phyloP scores from a whole-genome alignment of 192 early-diverging fungal genomes.

The Coemansia sp. region DNA sequence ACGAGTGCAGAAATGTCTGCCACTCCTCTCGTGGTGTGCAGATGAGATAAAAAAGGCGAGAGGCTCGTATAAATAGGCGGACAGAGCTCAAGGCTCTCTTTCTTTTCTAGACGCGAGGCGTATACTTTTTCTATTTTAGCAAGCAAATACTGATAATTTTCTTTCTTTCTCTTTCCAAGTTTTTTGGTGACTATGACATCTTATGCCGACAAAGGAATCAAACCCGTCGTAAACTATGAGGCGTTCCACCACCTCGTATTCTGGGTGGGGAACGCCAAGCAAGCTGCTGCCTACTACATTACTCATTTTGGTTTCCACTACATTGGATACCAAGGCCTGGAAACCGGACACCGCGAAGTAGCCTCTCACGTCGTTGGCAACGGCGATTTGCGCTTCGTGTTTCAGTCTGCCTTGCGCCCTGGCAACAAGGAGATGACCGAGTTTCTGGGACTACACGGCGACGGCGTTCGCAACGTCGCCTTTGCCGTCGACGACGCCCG shows the following conservation, averaged over 20 bases:
- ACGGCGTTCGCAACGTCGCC: conserved; percentile 94
- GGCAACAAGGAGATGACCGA: conserved; percentile 66
- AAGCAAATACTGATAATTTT: background rate
- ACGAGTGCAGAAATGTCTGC: background rate
- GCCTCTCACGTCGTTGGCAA: conserved; percentile 85
- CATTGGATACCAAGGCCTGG: conserved; percentile 91
- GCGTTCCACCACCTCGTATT: conserved; percentile 81
- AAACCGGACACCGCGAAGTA: conserved; percentile 87
- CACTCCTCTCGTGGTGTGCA: background rate
- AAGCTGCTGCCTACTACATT: conserved; percentile 91
- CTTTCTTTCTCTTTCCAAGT: background rate
- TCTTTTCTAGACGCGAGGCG: background rate
- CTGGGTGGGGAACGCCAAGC: conserved; percentile 92
- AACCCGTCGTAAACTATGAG: conserved; percentile 63
- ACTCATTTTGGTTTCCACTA: conserved; percentile 92
- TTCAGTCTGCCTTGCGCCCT: conserved; percentile 89
- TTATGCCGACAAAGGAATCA: conserved; percentile 60
- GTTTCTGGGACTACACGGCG: conserved; percentile 79
- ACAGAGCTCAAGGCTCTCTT: background rate
- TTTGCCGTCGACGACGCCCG: conserved; percentile 85
- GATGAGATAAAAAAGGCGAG: background rate
- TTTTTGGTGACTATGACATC: conserved; percentile 57
- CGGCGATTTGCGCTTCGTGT: conserved; percentile 80
- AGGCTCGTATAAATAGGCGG: background rate
- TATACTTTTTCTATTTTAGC: background rate